Evolutionary conservation across 495 filamentous ascomycete genomes (phyloP).

Genomic region (Mycothermus thermophilus): DNA sequence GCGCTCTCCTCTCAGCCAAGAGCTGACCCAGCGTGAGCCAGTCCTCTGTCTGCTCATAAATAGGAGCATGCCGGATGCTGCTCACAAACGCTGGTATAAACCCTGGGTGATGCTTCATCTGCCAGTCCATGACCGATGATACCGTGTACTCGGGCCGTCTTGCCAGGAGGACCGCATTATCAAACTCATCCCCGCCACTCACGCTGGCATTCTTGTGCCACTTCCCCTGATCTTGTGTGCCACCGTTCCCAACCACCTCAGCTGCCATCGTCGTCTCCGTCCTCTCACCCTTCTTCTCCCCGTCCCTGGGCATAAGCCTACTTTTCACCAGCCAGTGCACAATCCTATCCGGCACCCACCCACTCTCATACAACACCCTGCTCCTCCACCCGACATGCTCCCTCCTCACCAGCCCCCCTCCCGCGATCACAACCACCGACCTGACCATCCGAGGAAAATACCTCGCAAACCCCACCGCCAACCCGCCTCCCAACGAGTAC

Average conservation of each 20-base stretch:
- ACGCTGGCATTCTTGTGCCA: constrained; percentile 18
- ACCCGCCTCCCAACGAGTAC: constrained; percentile 72
- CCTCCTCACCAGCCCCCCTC: constrained; percentile 42
- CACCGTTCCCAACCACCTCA: constrained; percentile 12
- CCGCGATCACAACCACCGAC: constrained; percentile 63
- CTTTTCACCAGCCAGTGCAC: constrained; percentile 38
- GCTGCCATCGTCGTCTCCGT: constrained; percentile 17
- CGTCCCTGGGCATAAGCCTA: constrained; percentile 32
- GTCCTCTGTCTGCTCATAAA: constrained; percentile 39
- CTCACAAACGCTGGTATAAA: constrained; percentile 43
- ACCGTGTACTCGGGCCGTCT: constrained; percentile 25
- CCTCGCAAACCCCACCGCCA: constrained; percentile 56
- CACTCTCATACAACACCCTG: constrained; percentile 29
- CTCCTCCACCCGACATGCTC: constrained; percentile 29
- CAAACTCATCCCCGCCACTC: constrained; percentile 24
- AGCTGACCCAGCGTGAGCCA: constrained; percentile 45
- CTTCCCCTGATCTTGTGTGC: constrained; percentile 3
- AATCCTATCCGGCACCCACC: constrained; percentile 39
- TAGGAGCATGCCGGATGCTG: constrained; percentile 38
- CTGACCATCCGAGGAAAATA: constrained; percentile 53
- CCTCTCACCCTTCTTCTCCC: constrained; percentile 3
- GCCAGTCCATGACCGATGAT: constrained; percentile 38
- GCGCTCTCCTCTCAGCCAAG: constrained; percentile 29
- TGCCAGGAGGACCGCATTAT: constrained; percentile 29
- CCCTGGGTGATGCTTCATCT: constrained; percentile 39